A percentile compares a stretch with the other conserved stretches of the same genome.
phyloP scores from a whole-genome alignment of 305 asterid genomes.

The Stenogyne calaminthoides region DNA sequence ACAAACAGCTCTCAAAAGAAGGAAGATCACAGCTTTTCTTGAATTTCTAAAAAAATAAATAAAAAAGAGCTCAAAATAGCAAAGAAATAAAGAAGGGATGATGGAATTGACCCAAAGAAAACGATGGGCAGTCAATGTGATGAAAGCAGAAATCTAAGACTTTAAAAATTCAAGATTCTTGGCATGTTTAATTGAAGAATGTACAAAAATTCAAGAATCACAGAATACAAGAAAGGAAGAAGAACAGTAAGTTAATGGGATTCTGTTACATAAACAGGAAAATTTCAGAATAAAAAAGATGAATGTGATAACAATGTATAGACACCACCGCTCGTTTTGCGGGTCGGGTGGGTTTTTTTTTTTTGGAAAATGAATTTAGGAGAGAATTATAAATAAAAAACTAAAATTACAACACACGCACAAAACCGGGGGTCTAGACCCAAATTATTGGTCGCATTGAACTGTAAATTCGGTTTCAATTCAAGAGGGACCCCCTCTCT shows the following conservation, averaged over 20 bases:
- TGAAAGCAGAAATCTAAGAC: slow-evolving; percentile 14
- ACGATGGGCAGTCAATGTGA: slow-evolving; percentile 7
- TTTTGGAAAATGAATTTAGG: no score
- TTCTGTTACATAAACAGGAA: slow-evolving; percentile 33
- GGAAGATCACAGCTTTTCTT: slow-evolving; percentile 41
- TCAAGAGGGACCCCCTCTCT: slow-evolving; percentile 15
- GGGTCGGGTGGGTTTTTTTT: slow-evolving; percentile 9
- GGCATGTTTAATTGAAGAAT: not conserved
- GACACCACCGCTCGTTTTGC: slow-evolving; percentile 28
- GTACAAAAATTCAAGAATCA: slow-evolving; percentile 25
- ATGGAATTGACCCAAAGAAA: not conserved
- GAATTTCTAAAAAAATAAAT: not conserved
- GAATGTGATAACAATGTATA: slow-evolving; percentile 28
- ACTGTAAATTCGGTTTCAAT: slow-evolving; percentile 30
- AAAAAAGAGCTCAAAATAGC: not conserved
- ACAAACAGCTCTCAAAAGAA: slow-evolving; percentile 12
- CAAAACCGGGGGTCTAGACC: slow-evolving; percentile 44
- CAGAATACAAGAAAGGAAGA: slow-evolving; percentile 5
- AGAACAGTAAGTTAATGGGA: slow-evolving; percentile 34
- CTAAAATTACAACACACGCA: slow-evolving; percentile 5
- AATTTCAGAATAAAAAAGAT: slow-evolving; percentile 39
- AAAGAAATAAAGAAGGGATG: not conserved
- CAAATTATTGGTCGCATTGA: slow-evolving; percentile 35
- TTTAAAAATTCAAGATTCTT: not conserved
- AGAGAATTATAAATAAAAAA: not conserved